Evolutionary conservation across 805 yeast genomes (phyloP), one percentile per base, ranked within the genome.

Genomic region (Saturnispora silvae): DNA sequence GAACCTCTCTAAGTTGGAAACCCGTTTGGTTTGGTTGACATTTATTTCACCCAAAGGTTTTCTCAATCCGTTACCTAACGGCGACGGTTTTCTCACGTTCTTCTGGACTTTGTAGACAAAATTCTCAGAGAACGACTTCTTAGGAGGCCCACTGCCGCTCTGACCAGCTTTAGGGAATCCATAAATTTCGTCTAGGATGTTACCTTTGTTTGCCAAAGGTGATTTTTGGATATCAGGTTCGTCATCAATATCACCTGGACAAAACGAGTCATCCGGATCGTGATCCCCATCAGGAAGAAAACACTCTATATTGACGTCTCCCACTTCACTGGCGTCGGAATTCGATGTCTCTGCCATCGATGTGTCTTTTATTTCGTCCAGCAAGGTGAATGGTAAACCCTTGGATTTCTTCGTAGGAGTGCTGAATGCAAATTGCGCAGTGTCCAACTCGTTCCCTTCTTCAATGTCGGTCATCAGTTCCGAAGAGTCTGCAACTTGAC

Each of bases 251-350:
- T n/a, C n/a, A n/a, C n/a, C n/a, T n/a, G n/a, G n/a, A n/a, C n/a
- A n/a, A 11, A 25, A 10, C 7, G 23, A 19, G 10, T 28, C 33
- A 26, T 34, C 34, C 15, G 17, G 28, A 6, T 22, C 19, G 7
- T 20, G 37, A 14, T 44, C 38, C 10, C 9, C 20, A 11, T 26
- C 28, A 6, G 15, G 15, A 26, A 11, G 13, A 13, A 44, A 41
- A 26, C 34, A 44, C 8, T 40, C 46, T 3, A 43, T 39, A 23
- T 44, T 44, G 10, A 39, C 18, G 5, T 44, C 47, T 4, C 45
- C 47, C 4, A 36, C 25, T 18, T 47, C 52, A 28, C 45, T 54
- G 20, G 56, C 61, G 33, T 60, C 56, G 3, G 57, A 49, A 33
- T 50, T 45, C 7, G 18, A n/a, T 5, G 39, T 23, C 4, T 18